Evolutionary conservation across 129 eudicot genomes (phyloP), one percentile per base, ranked within the genome.

Genomic region (Oenanthe sinensis): DNA sequence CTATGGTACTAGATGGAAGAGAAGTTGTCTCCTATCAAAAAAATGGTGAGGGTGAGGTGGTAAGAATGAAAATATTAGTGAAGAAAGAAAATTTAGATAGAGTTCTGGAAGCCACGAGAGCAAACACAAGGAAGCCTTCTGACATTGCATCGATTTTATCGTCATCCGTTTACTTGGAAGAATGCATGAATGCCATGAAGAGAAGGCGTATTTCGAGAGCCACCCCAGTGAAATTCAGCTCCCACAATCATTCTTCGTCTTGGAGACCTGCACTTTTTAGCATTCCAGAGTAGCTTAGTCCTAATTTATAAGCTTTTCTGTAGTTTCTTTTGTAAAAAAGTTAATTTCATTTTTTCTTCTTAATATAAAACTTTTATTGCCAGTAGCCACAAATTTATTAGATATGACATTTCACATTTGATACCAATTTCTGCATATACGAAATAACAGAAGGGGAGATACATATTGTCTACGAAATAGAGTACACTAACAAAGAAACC

Each of bases 231-330:
- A 83, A 78, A 42, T 65, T 47, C 20, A 50, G 81, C 46, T 15
- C 67, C 22, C 77, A 77, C 26, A 7, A 26, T 70, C 20, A 3
- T 39, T 37, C 74, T 78, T 63, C 40, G 4, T 37, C 74, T 22
- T 83, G 89, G 89, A 86, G 76, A 75, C 89, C 89, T 44, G 81
- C 69, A 16, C 87, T 86, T 47, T 83, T 78, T 36, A 86, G 81
- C 79, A 86, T 86, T 47, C 89, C 85, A 0, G 89, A 86, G 82
- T 76, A 82, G 62, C 33, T 63, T 63, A 16, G 26, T 63, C 16
- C 0, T 63, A 37, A 37, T 37, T 37, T 37, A 37, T 37, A 37
- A 4, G 4, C 4, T 37, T 12, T 30, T 30, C 67, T 65, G 42
- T 65, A 5, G 28, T 28, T 65, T 65, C 22, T 11, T 65, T 12